A percentile compares a stretch with the other conserved stretches of the same genome.
Evolutionary conservation across 306 rosid species (phyloP).

Genomic region (Alnus rubra): DNA sequence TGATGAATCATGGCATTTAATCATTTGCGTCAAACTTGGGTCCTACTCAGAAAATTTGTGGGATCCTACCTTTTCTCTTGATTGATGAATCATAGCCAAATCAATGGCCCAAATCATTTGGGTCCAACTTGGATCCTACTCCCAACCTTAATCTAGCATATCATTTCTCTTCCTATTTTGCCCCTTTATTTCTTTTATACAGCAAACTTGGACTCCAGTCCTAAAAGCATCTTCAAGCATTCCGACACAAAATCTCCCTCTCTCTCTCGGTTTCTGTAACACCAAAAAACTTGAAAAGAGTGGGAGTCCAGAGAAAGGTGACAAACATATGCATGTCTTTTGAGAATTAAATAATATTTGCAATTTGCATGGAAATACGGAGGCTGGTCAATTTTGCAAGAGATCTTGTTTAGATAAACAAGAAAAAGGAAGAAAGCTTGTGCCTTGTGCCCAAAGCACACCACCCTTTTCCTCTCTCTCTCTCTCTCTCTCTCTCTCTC

Average conservation of each 20-base stretch:
- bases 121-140: slow-evolving; percentile 32
- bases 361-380: slow-evolving; percentile 65
- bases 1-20: slow-evolving; percentile 8
- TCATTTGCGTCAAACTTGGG: slow-evolving; percentile 11
- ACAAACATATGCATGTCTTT: slow-evolving; percentile 49
- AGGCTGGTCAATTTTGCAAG: slow-evolving; percentile 27
- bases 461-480: slow-evolving; percentile 21
- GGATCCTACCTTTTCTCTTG: not conserved
- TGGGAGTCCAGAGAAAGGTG: slow-evolving; percentile 43
- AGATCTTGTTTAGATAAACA: slow-evolving; percentile 45
- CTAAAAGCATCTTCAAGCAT: slow-evolving; percentile 42
- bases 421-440: slow-evolving; percentile 38
- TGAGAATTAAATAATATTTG: slow-evolving; percentile 35
- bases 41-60: not conserved
- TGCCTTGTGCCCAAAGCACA: slow-evolving; percentile 67
- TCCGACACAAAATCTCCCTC: slow-evolving; percentile 43
- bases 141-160: not conserved
- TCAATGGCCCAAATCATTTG: slow-evolving; percentile 14
- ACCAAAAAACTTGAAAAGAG: not conserved
- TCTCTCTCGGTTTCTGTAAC: slow-evolving; percentile 4
- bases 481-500: slow-evolving; percentile 19
- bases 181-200: slow-evolving; percentile 13
- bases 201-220: not conserved
- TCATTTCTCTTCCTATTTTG: not conserved
- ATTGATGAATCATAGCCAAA: slow-evolving; percentile 10